A percentile compares a stretch with the other conserved stretches of the same genome.
These are phyloP conservation scores for Collybiopsis confluens DNA, from an alignment of 768 basidiomycete genomes.

Conservation along the genomic window DNA sequence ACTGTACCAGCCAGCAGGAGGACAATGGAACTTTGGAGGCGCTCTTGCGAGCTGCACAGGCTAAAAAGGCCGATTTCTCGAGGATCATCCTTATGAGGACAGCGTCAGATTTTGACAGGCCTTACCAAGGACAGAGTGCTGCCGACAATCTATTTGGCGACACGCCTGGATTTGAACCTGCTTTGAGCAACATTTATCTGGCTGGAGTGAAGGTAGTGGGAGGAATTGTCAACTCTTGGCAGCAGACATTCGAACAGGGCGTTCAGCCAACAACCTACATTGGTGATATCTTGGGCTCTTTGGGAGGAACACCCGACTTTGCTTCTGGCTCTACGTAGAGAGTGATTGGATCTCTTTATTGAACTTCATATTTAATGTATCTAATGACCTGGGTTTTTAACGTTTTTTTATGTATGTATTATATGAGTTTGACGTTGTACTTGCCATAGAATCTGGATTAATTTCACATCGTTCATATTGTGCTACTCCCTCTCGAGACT, in stretches of 20 bases:
- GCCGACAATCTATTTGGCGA: conserved; percentile 25
- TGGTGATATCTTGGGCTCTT: conserved; percentile 23
- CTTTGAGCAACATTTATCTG: conserved; percentile 31
- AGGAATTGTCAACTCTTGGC: conserved; percentile 32
- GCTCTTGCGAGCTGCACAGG: conserved; percentile 30
- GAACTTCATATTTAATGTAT: no score
- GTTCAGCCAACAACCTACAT: conserved; percentile 25
- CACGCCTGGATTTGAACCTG: conserved; percentile 25
- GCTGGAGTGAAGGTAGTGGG: conserved; percentile 34
- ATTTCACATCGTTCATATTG: no score
- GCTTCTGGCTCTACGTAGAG: conserved; percentile 12
- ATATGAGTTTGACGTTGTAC: no score
- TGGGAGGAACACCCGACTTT: conserved; percentile 24
- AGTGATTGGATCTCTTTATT: no score
- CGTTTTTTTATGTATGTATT: no score
- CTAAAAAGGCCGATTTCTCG: conserved; percentile 20
- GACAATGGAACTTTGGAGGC: conserved; percentile 36
- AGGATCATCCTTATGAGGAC: conserved; percentile 35
- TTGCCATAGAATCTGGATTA: no score
- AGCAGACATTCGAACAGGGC: conserved; percentile 24
- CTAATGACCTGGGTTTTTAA: no score
- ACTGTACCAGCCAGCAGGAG: conserved; percentile 34
- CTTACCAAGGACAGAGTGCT: conserved; percentile 14
- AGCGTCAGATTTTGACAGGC: conserved; percentile 30
- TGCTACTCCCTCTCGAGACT: no score